Base-by-base conservation (phyloP, 345 rosid genomes). In the Populus euphratica region DNA sequence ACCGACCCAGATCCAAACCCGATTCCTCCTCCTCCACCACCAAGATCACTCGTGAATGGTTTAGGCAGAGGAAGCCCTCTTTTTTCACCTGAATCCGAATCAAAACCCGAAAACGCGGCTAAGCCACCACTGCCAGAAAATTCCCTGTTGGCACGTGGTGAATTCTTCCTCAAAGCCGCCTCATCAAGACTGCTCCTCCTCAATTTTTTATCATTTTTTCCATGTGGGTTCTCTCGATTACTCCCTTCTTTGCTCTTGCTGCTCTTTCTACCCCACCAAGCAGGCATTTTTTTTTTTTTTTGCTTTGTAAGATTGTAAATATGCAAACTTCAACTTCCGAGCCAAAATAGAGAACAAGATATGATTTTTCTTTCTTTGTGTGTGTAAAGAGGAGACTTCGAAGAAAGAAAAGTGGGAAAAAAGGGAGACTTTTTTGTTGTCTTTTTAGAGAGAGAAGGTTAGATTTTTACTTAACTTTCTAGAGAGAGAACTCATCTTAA, bases 31-130 rank as follows among this genome's bases (percentile, higher is more conserved):
- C 75, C 85, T 11, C 75, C 90, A 81, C 80, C 83, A 63, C 76
- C 80, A 21, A 63, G 74, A 73, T 77, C 79, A 25, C 41, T 65
- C 84, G 79, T 83, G 47, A 87, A 86, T 4, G 98, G 99, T 16
- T 81, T 85, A 10, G 99, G 99, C 76, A 96, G 77, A 54, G 99
- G 99, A 63, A 83, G 91, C 17, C 93, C 84, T 72, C 77, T 89
- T 81, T 84, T 90, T 77, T 84, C 94, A 1, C 17, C 81, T 2
- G 90, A 82, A 81, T 91, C 98, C 47, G 93, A 93, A 35, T 93
- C 97, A 70, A 90, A 91, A 27, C 94, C 93, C 18, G 85, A 84
- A 79, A 93, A 93, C 20, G 88, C 94, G 2, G 93, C 84, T 33
- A 85, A 81, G 16, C 91, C 89, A 35, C 80, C 76, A 6, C 91